Conservation (phyloP, 139 green algal species). For the Picochlorum sp. region DNA sequence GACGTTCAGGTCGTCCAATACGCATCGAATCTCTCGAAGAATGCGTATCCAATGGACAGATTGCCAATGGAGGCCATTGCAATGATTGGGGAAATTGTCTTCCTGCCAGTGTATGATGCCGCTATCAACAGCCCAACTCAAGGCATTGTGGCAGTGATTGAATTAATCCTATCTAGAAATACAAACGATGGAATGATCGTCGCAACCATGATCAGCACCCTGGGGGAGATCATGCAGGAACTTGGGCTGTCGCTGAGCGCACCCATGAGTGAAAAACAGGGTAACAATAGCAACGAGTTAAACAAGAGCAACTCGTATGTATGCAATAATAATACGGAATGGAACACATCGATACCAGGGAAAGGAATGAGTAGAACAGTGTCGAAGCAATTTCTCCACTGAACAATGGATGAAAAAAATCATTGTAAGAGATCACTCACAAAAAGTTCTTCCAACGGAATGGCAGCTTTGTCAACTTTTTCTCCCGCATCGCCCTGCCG, state of each 20-base stretch:
- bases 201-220: slow-evolving; percentile 4
- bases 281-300: not conserved
- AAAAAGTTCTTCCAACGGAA: slow-evolving; percentile 39
- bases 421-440: slow-evolving; percentile 59
- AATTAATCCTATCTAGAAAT: slow-evolving; percentile 25
- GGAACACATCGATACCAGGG: no score
- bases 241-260: slow-evolving; percentile 5
- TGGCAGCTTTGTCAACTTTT: slow-evolving; percentile 26
- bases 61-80: slow-evolving; percentile 6
- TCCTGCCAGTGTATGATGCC: slow-evolving; percentile 28
- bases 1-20: slow-evolving; percentile 30
- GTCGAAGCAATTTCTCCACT: no score
- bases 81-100: slow-evolving; percentile 23
- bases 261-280: not conserved
- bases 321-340: no score
- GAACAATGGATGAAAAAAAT: not conserved
- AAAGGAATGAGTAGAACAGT: no score
- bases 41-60: slow-evolving; percentile 21
- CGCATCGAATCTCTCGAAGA: slow-evolving; percentile 11
- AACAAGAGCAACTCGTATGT: no score
- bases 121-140: not conserved
- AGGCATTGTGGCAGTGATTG: slow-evolving; percentile 28
- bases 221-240: slow-evolving; percentile 3
- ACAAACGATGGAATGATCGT: slow-evolving; percentile 13
- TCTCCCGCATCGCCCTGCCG: slow-evolving; percentile 49